phyloP scores from a whole-genome alignment of 139 green algal genomes.

The Monoraphidium neglectum region DNA sequence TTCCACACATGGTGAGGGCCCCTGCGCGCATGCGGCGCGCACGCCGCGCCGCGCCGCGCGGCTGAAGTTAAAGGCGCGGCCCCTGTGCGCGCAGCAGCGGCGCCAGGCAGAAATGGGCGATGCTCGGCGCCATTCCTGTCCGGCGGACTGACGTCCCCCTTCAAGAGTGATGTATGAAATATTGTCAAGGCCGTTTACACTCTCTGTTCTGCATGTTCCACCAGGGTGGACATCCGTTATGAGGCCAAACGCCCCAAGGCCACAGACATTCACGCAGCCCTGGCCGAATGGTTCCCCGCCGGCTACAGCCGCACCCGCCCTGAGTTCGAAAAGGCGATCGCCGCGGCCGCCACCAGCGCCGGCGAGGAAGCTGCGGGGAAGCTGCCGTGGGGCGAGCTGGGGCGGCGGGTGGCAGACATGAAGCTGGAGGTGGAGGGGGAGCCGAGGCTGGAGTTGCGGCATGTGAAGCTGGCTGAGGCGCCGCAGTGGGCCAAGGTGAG shows the following conservation, averaged over 20 bases:
- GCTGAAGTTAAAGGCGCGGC: slow-evolving; percentile 3
- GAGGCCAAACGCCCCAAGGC: slow-evolving; percentile 36
- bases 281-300: slow-evolving; percentile 30
- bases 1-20: slow-evolving; percentile 26
- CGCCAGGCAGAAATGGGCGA: too few species aligned
- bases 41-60: slow-evolving; percentile 40
- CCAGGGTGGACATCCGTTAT: slow-evolving; percentile 52
- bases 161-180: slow-evolving; percentile 47
- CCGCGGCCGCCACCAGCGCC: background rate
- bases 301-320: slow-evolving; percentile 28
- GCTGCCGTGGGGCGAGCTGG: slow-evolving; percentile 10
- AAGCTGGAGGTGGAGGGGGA: background rate
- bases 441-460: slow-evolving; percentile 20
- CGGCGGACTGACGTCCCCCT: too few species aligned
- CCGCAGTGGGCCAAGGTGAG: slow-evolving; percentile 40
- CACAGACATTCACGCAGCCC: slow-evolving; percentile 38
- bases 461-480: slow-evolving; percentile 24
- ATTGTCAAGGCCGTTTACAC: slow-evolving; percentile 7
- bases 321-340: slow-evolving; percentile 27
- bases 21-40: slow-evolving; percentile 32
- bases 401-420: background rate
- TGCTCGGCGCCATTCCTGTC: too few species aligned
- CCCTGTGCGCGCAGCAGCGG: too few species aligned
- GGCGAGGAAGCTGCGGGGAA: background rate
- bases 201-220: slow-evolving; percentile 54